These are phyloP conservation scores for Casuarina glauca DNA, from an alignment of 306 rosid species.

Conservation along the genomic window DNA sequence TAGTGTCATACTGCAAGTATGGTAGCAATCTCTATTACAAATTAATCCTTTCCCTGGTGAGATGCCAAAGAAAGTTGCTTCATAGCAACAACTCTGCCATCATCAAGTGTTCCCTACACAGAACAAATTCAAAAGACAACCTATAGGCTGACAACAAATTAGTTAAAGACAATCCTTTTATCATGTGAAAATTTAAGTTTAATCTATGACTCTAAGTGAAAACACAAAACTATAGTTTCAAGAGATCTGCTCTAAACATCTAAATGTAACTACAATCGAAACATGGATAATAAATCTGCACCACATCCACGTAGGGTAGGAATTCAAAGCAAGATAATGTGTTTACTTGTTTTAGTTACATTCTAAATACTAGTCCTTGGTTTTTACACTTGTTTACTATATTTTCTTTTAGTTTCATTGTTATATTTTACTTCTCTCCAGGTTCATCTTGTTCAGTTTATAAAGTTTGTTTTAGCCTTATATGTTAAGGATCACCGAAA, in stretches of 20 bases:
- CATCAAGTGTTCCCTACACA: constrained; percentile 65
- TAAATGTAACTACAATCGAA: background rate
- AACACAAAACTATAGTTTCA: background rate
- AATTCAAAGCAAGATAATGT: background rate
- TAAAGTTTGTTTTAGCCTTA: no score
- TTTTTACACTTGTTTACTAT: no score
- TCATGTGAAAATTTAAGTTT: background rate
- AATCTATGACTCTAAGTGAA: background rate
- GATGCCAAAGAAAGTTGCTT: constrained; percentile 81
- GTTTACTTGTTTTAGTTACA: background rate
- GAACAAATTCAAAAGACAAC: background rate
- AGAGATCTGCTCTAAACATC: background rate
- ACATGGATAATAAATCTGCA: background rate
- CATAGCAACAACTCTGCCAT: constrained; percentile 78
- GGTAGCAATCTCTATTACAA: constrained; percentile 80
- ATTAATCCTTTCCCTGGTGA: constrained; percentile 83
- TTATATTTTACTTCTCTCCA: no score
- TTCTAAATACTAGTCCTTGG: background rate
- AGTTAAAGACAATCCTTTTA: background rate
- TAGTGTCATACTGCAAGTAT: constrained; percentile 87
- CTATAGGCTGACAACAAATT: background rate
- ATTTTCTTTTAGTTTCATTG: background rate
- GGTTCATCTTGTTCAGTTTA: no score
- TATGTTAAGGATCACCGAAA: no score
- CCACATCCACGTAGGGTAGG: background rate